phyloP scores from a whole-genome alignment of 306 rosid genomes.

The Corylus heterophylla region DNA sequence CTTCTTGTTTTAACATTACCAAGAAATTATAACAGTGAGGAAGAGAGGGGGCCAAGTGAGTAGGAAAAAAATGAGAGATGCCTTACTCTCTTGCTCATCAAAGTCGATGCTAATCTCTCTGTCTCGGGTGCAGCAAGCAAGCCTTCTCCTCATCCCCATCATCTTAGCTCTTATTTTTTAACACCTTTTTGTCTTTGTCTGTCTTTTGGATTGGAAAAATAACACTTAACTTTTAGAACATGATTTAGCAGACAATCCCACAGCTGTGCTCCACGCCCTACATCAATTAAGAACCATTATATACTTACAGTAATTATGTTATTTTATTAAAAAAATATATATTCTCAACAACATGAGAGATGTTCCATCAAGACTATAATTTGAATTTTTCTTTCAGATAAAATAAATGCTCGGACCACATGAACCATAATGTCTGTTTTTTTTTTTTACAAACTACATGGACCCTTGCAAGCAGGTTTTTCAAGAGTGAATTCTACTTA shows the following conservation, averaged over 20 bases:
- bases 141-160: conserved; percentile 58
- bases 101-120: conserved; percentile 71
- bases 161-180: background rate
- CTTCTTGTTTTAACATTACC: no score
- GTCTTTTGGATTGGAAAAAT: background rate
- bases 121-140: conserved; percentile 71
- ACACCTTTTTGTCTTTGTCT: background rate
- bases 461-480: no score
- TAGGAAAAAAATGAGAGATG: background rate
- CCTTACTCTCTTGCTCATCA: conserved; percentile 77
- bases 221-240: background rate
- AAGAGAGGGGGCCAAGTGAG: no score
- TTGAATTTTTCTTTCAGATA: background rate
- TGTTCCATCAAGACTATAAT: background rate
- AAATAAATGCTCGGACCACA: background rate
- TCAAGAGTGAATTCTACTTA: no score
- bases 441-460: no score
- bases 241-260: conserved; percentile 19
- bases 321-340: background rate
- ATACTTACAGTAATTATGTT: conserved; percentile 4
- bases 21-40: background rate
- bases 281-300: conserved; percentile 29
- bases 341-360: background rate
- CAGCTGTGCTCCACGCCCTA: conserved; percentile 18
- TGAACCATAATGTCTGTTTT: background rate